A percentile compares a stretch with the other conserved stretches of the same genome.
Evolutionary conservation across 202 grass and related monocot species (phyloP).

Genomic region (Zizania palustris): DNA sequence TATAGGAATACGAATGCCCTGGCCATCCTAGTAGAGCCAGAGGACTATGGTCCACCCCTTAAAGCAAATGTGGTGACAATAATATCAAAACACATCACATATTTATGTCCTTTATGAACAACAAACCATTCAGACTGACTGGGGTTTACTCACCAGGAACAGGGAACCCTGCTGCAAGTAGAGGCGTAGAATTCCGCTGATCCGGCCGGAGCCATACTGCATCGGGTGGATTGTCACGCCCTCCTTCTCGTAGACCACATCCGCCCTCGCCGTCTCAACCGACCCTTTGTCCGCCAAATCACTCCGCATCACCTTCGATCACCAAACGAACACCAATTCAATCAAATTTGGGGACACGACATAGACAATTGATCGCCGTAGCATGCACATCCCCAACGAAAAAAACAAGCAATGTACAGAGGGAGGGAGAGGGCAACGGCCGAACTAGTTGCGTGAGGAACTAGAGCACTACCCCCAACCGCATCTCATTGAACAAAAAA

Average conservation of each 20-base stretch:
- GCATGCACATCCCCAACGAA: background rate
- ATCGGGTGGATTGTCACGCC: slow-evolving; percentile 87
- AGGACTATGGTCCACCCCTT: background rate
- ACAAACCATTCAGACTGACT: background rate
- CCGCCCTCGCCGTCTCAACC: slow-evolving; percentile 53
- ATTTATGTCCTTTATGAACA: background rate
- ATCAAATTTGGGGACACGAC: background rate
- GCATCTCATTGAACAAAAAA: background rate
- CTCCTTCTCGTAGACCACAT: slow-evolving; percentile 86
- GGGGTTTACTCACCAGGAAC: slow-evolving; percentile 64
- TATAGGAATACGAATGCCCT: background rate
- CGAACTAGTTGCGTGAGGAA: slow-evolving; percentile 1
- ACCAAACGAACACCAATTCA: slow-evolving; percentile 36
- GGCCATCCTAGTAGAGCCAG: slow-evolving; percentile 15
- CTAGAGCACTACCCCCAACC: background rate
- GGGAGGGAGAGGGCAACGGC: background rate
- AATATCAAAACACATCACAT: background rate
- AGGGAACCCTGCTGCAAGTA: slow-evolving; percentile 75
- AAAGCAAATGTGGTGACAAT: slow-evolving; percentile 1
- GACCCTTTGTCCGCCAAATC: slow-evolving; percentile 55
- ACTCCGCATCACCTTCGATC: slow-evolving; percentile 59
- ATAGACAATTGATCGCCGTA: background rate
- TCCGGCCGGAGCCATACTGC: slow-evolving; percentile 76
- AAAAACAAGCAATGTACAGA: slow-evolving; percentile 5
- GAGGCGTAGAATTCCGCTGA: slow-evolving; percentile 76